Percentiles rank a stretch among this genome's conserved stretches.
phyloP scores from a whole-genome alignment of 139 green algal genomes.

The Asterochloris sp. region DNA sequence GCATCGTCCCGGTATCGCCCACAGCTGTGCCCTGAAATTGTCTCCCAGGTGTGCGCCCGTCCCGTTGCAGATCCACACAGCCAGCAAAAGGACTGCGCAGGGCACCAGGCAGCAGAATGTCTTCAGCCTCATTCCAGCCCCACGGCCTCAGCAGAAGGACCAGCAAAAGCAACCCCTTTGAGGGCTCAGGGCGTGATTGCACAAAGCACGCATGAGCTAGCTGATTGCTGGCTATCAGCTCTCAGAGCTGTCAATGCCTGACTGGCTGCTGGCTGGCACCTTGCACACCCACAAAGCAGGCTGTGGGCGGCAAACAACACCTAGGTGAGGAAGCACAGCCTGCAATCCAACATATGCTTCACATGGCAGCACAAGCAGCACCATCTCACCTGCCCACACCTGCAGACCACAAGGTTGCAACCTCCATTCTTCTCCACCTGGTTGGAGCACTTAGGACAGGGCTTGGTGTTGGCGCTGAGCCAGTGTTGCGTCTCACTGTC shows the following conservation, averaged over 20 bases:
- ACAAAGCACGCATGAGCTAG: not conserved
- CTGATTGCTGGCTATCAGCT: not conserved
- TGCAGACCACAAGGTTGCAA: constrained; percentile 91
- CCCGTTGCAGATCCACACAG: constrained; percentile 82
- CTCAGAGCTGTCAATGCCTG: not conserved
- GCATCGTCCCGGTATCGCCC: constrained; percentile 80
- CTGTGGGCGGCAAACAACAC: not conserved
- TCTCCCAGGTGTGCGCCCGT: constrained; percentile 72
- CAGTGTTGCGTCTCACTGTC: constrained; percentile 87
- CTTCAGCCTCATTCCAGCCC: not conserved
- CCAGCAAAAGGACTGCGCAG: constrained; percentile 79
- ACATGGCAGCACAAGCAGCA: not conserved
- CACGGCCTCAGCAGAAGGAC: not conserved
- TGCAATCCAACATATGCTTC: not conserved
- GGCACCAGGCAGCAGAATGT: not conserved
- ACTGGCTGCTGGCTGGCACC: not conserved
- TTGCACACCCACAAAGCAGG: not conserved
- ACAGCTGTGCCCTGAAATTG: constrained; percentile 79
- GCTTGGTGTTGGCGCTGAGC: constrained; percentile 82
- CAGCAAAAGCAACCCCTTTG: not conserved
- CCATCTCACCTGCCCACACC: constrained; percentile 70
- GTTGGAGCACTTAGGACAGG: constrained; percentile 87
- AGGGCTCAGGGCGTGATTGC: not conserved
- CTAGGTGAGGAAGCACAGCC: not conserved
- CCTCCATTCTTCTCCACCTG: constrained; percentile 92